phyloP scores from a whole-genome alignment of 805 yeast genomes.

The Ogataea degrootiae region DNA sequence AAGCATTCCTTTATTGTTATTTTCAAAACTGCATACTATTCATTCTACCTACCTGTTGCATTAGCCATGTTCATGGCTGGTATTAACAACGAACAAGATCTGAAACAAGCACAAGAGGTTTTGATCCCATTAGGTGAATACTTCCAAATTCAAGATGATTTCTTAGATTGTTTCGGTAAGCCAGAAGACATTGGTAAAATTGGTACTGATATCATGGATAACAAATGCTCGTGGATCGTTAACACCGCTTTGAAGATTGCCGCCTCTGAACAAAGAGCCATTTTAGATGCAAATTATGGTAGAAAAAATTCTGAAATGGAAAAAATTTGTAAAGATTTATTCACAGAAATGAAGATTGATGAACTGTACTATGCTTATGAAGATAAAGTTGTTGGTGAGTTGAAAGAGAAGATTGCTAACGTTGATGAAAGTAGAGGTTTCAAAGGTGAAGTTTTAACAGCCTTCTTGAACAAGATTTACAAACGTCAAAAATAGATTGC shows the following conservation, averaged over 20 bases:
- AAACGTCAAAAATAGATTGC: constrained; percentile 73
- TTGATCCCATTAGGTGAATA: constrained; percentile 95
- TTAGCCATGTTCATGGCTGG: constrained; percentile 94
- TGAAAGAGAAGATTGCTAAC: constrained; percentile 58
- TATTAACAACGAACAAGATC: constrained; percentile 59
- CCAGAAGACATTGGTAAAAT: constrained; percentile 97
- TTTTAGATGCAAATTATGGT: constrained; percentile 89
- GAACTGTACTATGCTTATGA: constrained; percentile 75
- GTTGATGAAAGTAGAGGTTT: constrained; percentile 93
- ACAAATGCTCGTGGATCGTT: constrained; percentile 97
- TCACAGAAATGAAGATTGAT: constrained; percentile 68
- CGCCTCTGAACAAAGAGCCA: constrained; percentile 71
- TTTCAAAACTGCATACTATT: constrained; percentile 95
- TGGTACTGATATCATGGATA: constrained; percentile 97
- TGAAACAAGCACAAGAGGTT: constrained; percentile 82
- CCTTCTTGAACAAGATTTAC: constrained; percentile 86
- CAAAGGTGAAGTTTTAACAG: constrained; percentile 77
- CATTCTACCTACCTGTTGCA: constrained; percentile 96
- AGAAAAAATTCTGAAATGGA: constrained; percentile 68
- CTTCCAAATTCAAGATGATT: constrained; percentile 98
- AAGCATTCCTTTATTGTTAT: constrained; percentile 95
- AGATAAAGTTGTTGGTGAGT: constrained; percentile 63
- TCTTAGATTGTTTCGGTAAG: constrained; percentile 93
- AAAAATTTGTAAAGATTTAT: constrained; percentile 64
- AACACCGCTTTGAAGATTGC: constrained; percentile 85